These are phyloP conservation scores for Pseudocercospora vitis DNA, from an alignment of 2,329 filamentous ascomycete genomes.

Conservation along the genomic window DNA sequence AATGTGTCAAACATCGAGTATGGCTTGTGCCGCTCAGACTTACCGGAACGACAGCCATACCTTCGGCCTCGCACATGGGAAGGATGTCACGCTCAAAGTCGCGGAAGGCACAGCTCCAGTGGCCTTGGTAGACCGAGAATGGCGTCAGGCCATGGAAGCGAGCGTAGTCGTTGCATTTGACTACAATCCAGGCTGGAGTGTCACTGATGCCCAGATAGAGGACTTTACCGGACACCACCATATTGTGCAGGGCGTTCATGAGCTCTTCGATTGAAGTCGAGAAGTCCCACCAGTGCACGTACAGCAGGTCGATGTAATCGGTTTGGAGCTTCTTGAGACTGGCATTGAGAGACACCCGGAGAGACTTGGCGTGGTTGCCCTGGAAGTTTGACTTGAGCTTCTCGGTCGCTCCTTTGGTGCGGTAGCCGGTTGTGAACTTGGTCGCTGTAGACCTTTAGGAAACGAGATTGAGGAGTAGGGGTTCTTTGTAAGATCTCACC, in stretches of 20 bases:
- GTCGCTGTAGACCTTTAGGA: slow-evolving; percentile 18
- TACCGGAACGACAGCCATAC: slow-evolving; percentile 60
- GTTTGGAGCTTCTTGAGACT: slow-evolving; percentile 59
- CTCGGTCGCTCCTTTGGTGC: slow-evolving; percentile 11
- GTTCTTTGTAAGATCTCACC: not conserved
- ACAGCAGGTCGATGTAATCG: slow-evolving; percentile 63
- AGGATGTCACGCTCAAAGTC: slow-evolving; percentile 51
- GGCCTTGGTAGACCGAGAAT: slow-evolving; percentile 40
- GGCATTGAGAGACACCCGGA: slow-evolving; percentile 51
- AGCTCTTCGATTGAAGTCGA: slow-evolving; percentile 62
- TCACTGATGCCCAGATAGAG: slow-evolving; percentile 68
- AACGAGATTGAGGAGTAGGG: not conserved
- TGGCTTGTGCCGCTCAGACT: no score
- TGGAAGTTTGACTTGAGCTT: slow-evolving; percentile 27
- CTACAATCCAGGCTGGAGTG: slow-evolving; percentile 62
- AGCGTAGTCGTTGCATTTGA: slow-evolving; percentile 51
- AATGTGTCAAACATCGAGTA: no score
- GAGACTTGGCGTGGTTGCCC: slow-evolving; percentile 63
- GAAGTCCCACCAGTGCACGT: slow-evolving; percentile 59
- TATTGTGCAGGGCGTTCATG: slow-evolving; percentile 66
- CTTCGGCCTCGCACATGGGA: slow-evolving; percentile 45
- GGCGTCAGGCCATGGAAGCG: slow-evolving; percentile 59
- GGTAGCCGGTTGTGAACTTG: slow-evolving; percentile 65
- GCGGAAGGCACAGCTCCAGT: slow-evolving; percentile 38
- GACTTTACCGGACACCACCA: slow-evolving; percentile 63